Evolutionary conservation across 2,329 filamentous ascomycete genomes (phyloP), one percentile per base, ranked within the genome.

Genomic region (Harringtonia aguacate): DNA sequence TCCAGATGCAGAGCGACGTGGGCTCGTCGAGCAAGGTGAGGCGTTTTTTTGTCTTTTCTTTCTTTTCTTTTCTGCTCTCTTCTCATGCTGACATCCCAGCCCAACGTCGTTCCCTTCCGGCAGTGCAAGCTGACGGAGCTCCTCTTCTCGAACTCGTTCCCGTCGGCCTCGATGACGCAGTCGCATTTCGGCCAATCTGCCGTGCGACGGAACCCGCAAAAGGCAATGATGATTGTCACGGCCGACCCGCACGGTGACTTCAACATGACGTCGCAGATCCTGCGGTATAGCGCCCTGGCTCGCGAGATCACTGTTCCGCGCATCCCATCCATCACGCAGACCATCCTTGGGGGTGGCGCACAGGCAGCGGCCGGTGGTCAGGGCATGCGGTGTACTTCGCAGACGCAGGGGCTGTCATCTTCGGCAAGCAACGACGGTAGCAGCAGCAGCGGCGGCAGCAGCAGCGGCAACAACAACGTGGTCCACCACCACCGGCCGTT

Each of bases 261-360:
- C 68, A 97, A 97, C 58, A 88, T 92, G 13, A 98, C 92, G 0
- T 94, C 86, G 6, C 92, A 97, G 58, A 97, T 98, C 48, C 70
- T 98, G 2, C 81, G 90, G 17, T 98, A 98, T 64, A 92, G 86
- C 20, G 90, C 92, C 1, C 73, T 98, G 5, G 92, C 92, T 0
- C 79, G 88, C 18, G 90, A 97, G 64, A 85, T 97, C 12, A 94
- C 90, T 0, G 86, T 95, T 1, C 88, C 89, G 7, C 82, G 90
- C 6, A 78, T 94, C 8, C 89, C 89, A 0, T 92, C 85, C 39
- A 79, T 90, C 41, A 85, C 84, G 0, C 79, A 79, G 35, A 84
- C 82, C 0, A 84, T 92, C 29, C 58, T 73, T 15, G 63, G 63
- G 13, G 55, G 57, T 31, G 35, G 38, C 39, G 22, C 48, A 41